phyloP scores from a whole-genome alignment of 2,329 filamentous ascomycete genomes.

The Ilyonectria destructans region DNA sequence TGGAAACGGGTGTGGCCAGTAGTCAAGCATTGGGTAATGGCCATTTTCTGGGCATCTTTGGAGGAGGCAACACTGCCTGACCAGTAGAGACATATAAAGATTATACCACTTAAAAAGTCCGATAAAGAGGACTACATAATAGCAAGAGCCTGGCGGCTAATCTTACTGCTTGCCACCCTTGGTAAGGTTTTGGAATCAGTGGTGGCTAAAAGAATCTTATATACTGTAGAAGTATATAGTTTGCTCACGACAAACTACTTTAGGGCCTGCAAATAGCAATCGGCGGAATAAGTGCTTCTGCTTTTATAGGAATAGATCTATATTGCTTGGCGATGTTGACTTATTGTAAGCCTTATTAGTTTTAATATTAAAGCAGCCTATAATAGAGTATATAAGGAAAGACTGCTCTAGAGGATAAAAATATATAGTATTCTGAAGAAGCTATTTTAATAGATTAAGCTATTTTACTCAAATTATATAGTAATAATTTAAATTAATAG shows the following conservation, averaged over 20 bases:
- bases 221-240: too few relatives aligned
- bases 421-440: too few relatives aligned
- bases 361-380: conserved; percentile 3
- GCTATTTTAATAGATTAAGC: too few relatives aligned
- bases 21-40: conserved; percentile 4
- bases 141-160: conserved; percentile 1
- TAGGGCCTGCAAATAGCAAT: too few relatives aligned
- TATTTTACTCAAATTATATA: too few relatives aligned
- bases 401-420: too few relatives aligned
- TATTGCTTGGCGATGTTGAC: neutral
- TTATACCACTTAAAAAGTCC: conserved; percentile 2
- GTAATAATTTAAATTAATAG: too few relatives aligned
- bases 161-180: conserved; percentile 5
- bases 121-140: conserved; percentile 1
- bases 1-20: conserved; percentile 13
- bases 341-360: neutral
- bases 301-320: neutral
- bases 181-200: conserved; percentile 10
- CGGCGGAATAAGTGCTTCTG: too few relatives aligned
- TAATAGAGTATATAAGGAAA: too few relatives aligned
- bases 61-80: conserved; percentile 7
- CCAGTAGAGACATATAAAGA: too few relatives aligned
- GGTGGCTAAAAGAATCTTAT: conserved; percentile 3
- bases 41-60: conserved; percentile 3
- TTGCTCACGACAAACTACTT: too few relatives aligned